Evolutionary conservation across 2,329 filamentous ascomycete species (phyloP).

Genomic region (Aspergillus tamarii): DNA sequence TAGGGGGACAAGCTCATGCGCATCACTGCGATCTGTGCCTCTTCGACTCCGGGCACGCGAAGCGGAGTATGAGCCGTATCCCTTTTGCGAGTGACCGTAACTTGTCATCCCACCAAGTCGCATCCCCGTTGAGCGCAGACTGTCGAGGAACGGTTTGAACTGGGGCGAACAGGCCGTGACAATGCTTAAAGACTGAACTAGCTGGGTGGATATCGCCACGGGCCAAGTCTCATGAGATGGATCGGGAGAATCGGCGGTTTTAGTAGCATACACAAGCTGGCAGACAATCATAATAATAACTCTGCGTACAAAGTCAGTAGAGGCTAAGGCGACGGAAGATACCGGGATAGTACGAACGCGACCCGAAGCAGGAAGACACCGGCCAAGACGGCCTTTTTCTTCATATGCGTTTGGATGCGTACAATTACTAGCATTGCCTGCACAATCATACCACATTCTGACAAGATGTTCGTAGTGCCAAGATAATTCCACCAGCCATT

Average conservation of each 20-base stretch:
- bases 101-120: constrained; percentile 22
- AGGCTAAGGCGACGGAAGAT: neutral
- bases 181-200: constrained; percentile 31
- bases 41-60: constrained; percentile 9
- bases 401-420: constrained; percentile 25
- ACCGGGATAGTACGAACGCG: constrained; percentile 21
- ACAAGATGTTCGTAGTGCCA: constrained; percentile 30
- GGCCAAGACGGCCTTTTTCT: constrained; percentile 21
- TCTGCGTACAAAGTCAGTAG: constrained; percentile 15
- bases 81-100: constrained; percentile 21
- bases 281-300: constrained; percentile 28
- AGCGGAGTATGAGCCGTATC: constrained; percentile 17
- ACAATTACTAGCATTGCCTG: constrained; percentile 28
- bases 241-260: constrained; percentile 18
- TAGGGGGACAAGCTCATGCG: constrained; percentile 20
- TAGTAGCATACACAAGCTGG: constrained; percentile 24
- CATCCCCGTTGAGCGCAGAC: constrained; percentile 34
- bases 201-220: constrained; percentile 20
- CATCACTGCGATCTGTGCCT: constrained; percentile 12
- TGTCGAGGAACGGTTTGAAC: constrained; percentile 36
- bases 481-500: constrained; percentile 30
- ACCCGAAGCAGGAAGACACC: constrained; percentile 28
- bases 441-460: constrained; percentile 27
- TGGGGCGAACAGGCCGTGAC: constrained; percentile 34
- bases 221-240: constrained; percentile 27